Conservation (phyloP, 176 grass and related monocot species). For the Oryza coarctata region DNA sequence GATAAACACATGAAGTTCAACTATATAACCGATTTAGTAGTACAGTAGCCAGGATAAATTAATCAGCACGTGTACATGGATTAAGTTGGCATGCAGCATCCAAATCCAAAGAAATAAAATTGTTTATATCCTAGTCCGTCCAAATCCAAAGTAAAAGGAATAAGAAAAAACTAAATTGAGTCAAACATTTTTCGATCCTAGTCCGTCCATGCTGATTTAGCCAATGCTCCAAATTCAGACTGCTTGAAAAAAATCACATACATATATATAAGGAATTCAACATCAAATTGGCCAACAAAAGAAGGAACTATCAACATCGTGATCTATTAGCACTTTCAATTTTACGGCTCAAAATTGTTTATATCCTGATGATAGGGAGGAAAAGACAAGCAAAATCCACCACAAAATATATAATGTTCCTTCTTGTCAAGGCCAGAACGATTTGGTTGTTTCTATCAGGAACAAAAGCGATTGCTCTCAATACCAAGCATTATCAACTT, state of each 20-base stretch:
- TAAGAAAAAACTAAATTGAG: background rate
- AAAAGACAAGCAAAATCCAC: background rate
- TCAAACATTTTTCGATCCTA: background rate
- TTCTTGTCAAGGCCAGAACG: background rate
- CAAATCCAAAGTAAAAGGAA: background rate
- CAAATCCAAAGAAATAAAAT: no score
- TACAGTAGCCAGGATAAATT: no score
- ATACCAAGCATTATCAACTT: background rate
- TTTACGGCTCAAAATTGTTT: background rate
- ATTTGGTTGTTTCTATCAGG: no score
- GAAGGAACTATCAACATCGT: background rate
- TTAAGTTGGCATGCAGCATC: background rate
- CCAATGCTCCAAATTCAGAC: background rate
- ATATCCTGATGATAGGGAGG: background rate
- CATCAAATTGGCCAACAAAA: background rate
- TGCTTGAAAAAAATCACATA: background rate
- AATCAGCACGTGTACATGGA: no score
- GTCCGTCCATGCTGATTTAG: background rate
- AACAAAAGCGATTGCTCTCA: background rate
- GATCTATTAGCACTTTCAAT: background rate
- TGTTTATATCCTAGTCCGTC: no score
- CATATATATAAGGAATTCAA: background rate
- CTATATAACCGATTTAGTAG: background rate
- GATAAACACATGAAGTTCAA: background rate
- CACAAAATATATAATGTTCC: background rate